These are phyloP conservation scores for Pneumocystis carinii DNA, from an alignment of 1,139 yeast genomes.

Conservation along the genomic window DNA sequence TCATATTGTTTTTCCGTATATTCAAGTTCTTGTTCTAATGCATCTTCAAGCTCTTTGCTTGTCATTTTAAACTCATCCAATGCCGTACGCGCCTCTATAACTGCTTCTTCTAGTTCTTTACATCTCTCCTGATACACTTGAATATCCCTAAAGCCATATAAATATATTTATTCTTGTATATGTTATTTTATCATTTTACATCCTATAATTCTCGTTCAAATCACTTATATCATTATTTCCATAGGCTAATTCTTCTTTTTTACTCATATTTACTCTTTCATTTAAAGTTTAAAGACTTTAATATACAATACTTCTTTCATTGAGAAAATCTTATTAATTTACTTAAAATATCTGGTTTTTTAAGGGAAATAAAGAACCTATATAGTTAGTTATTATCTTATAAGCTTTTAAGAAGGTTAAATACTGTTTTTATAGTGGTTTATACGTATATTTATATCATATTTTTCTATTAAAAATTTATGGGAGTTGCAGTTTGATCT, in stretches of 20 bases:
- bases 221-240: background rate
- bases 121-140: background rate
- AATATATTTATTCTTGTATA: background rate
- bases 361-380: too few relatives aligned
- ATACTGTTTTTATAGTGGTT: too few relatives aligned
- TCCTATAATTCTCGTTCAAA: background rate
- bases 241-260: background rate
- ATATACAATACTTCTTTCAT: too few relatives aligned
- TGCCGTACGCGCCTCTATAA: constrained; percentile 25
- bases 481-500: too few relatives aligned
- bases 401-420: too few relatives aligned
- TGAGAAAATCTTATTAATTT: too few relatives aligned
- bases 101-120: constrained; percentile 23
- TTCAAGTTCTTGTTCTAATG: constrained; percentile 25
- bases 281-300: too few relatives aligned
- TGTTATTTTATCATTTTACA: background rate
- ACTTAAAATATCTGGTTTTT: too few relatives aligned
- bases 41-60: constrained; percentile 22
- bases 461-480: too few relatives aligned
- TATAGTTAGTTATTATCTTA: too few relatives aligned
- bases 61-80: constrained; percentile 15
- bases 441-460: too few relatives aligned
- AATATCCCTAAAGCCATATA: background rate
- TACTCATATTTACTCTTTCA: too few relatives aligned
- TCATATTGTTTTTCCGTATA: constrained; percentile 22